Evolutionary conservation across 2,329 filamentous ascomycete genomes (phyloP).

Genomic region (Xylaria polymorpha): DNA sequence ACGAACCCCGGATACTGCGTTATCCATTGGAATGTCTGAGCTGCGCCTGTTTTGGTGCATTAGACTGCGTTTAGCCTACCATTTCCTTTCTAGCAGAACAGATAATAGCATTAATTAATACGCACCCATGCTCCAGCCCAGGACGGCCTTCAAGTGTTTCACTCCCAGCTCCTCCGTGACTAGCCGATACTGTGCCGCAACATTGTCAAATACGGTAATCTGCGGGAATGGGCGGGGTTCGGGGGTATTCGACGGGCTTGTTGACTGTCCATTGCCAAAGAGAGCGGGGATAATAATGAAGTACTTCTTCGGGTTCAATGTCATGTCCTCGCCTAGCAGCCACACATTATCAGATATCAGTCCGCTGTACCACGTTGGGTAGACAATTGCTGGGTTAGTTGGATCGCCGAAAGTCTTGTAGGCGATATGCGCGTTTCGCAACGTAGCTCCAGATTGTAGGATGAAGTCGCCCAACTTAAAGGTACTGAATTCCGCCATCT

Average conservation of each 20-base stretch:
- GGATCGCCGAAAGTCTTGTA: constrained; percentile 80
- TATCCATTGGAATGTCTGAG: constrained; percentile 73
- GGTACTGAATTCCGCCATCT: constrained; percentile 28
- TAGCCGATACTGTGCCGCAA: constrained; percentile 72
- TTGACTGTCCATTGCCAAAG: constrained; percentile 76
- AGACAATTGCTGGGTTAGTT: constrained; percentile 73
- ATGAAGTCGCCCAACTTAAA: constrained; percentile 73
- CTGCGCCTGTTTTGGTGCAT: constrained; percentile 60
- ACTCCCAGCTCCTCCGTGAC: constrained; percentile 72
- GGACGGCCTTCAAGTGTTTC: constrained; percentile 68
- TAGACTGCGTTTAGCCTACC: not conserved
- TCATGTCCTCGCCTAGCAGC: constrained; percentile 74
- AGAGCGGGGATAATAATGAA: constrained; percentile 76
- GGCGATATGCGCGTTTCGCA: constrained; percentile 75
- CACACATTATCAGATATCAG: constrained; percentile 78
- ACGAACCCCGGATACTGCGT: constrained; percentile 73
- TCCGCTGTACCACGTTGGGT: constrained; percentile 77
- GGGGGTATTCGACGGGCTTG: constrained; percentile 72
- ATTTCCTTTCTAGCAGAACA: not conserved
- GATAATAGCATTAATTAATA: not conserved
- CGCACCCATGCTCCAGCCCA: constrained; percentile 74
- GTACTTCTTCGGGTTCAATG: constrained; percentile 64
- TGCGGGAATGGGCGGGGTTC: constrained; percentile 68
- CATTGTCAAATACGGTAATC: constrained; percentile 75
- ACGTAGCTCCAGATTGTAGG: constrained; percentile 71